Conservation (phyloP, 495 filamentous ascomycete species). For the Friedmanniomyces simplex region DNA sequence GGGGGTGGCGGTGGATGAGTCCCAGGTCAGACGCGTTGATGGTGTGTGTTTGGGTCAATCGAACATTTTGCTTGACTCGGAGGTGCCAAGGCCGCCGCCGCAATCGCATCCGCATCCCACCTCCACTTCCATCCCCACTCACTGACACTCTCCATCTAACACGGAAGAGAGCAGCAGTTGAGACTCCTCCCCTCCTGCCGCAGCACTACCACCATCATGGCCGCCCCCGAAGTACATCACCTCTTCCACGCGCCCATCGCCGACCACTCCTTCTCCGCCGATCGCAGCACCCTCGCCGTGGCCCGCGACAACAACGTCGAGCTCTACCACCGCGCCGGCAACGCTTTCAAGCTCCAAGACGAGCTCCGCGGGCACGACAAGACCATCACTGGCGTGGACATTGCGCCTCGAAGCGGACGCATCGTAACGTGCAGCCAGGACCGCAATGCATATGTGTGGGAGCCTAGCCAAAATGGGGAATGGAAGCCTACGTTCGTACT, state of each 20-base stretch:
- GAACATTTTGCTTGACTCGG: not conserved
- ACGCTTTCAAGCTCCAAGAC: slow-evolving; percentile 72
- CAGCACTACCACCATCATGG: slow-evolving; percentile 46
- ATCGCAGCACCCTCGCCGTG: slow-evolving; percentile 79
- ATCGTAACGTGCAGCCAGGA: slow-evolving; percentile 99
- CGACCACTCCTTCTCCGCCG: slow-evolving; percentile 94
- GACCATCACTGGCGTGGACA: slow-evolving; percentile 89
- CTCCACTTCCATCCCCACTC: not conserved
- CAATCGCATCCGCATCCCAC: not conserved
- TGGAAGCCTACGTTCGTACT: slow-evolving; percentile 97
- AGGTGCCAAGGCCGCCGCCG: slow-evolving; percentile 2
- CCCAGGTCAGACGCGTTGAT: no score
- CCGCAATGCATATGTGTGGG: slow-evolving; percentile 97
- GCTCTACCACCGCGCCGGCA: slow-evolving; percentile 67
- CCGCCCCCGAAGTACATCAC: slow-evolving; percentile 81
- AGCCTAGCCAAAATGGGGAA: slow-evolving; percentile 67
- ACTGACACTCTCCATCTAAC: not conserved
- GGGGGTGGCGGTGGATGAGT: not conserved
- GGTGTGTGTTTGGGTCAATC: not conserved
- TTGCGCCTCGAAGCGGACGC: slow-evolving; percentile 76
- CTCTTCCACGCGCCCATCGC: slow-evolving; percentile 94
- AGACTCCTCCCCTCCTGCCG: slow-evolving; percentile 89
- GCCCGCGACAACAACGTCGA: slow-evolving; percentile 85
- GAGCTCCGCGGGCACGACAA: slow-evolving; percentile 95
- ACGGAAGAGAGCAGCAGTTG: slow-evolving; percentile 60